These are phyloP conservation scores for Pyrenula massariospora DNA, from an alignment of 495 filamentous ascomycete genomes.

Conservation along the genomic window DNA sequence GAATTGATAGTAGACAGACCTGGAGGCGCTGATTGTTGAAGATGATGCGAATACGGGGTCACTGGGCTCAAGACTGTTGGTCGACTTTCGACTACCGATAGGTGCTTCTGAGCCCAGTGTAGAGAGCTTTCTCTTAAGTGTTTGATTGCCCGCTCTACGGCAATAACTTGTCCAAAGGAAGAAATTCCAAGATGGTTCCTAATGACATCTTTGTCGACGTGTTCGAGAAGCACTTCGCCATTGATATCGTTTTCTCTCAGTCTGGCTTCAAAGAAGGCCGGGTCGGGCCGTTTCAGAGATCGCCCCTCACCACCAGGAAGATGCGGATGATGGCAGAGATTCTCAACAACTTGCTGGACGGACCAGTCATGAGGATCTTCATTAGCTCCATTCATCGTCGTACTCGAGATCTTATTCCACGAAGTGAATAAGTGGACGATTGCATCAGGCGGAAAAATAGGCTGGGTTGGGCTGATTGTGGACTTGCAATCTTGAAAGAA, in stretches of 20 bases:
- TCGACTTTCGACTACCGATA: background rate
- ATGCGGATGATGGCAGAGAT: conserved; percentile 40
- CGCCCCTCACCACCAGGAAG: conserved; percentile 16
- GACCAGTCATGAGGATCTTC: conserved; percentile 59
- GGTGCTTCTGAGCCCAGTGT: background rate
- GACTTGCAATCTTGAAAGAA: no score
- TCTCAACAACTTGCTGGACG: conserved; percentile 49
- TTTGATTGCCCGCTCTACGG: background rate
- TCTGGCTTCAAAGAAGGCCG: conserved; percentile 30
- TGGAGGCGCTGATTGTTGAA: background rate
- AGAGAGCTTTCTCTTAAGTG: background rate
- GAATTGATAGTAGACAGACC: background rate
- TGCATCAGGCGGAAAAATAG: no score
- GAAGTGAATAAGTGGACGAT: no score
- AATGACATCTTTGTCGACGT: conserved; percentile 30
- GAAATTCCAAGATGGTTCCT: conserved; percentile 39
- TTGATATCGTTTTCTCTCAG: conserved; percentile 49
- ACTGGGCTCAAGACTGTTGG: background rate
- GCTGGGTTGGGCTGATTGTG: no score
- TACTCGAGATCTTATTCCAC: no score
- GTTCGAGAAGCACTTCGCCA: conserved; percentile 46
- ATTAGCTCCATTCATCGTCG: conserved; percentile 5
- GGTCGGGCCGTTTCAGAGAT: conserved; percentile 31
- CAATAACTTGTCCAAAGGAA: conserved; percentile 26
- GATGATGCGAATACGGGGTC: background rate